phyloP scores from a whole-genome alignment of 257 asterid species.

The Fraxinus pennsylvanica region DNA sequence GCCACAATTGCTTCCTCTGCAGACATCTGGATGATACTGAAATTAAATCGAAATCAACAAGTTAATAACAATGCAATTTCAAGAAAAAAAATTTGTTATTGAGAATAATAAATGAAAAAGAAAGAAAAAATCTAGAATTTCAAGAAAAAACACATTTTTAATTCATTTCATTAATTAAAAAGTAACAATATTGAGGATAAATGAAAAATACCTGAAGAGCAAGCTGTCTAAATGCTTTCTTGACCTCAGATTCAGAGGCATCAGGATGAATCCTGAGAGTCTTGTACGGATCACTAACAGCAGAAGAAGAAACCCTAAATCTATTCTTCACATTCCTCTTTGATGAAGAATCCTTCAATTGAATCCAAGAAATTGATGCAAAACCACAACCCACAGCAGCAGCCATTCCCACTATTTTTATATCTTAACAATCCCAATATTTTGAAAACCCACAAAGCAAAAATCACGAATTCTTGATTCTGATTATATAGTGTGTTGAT shows the following conservation, averaged over 20 bases:
- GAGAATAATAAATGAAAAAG: too few relatives aligned
- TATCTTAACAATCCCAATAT: background rate
- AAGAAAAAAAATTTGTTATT: too few relatives aligned
- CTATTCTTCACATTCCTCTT: slow-evolving; percentile 30
- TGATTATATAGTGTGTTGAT: background rate
- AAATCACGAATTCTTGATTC: background rate
- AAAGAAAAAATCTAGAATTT: background rate
- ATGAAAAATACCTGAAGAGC: slow-evolving; percentile 66
- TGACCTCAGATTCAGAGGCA: slow-evolving; percentile 90
- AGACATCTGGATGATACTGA: slow-evolving; percentile 98
- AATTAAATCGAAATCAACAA: slow-evolving; percentile 9
- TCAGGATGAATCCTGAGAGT: slow-evolving; percentile 68
- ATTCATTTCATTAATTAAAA: too few relatives aligned
- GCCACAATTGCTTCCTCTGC: slow-evolving; percentile 64
- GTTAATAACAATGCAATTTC: background rate
- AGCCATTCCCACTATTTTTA: slow-evolving; percentile 40
- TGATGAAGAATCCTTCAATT: slow-evolving; percentile 26
- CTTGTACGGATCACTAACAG: slow-evolving; percentile 63
- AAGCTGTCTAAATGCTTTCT: slow-evolving; percentile 81
- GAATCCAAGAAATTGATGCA: slow-evolving; percentile 39
- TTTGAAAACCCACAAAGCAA: background rate
- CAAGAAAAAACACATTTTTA: background rate
- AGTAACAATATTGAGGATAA: background rate
- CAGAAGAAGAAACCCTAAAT: slow-evolving; percentile 47
- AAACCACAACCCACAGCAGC: slow-evolving; percentile 53